A percentile compares a stretch with the other conserved stretches of the same genome.
These are phyloP conservation scores for Penicillium sp. DNA, from an alignment of 2,329 filamentous ascomycete species.

Conservation along the genomic window DNA sequence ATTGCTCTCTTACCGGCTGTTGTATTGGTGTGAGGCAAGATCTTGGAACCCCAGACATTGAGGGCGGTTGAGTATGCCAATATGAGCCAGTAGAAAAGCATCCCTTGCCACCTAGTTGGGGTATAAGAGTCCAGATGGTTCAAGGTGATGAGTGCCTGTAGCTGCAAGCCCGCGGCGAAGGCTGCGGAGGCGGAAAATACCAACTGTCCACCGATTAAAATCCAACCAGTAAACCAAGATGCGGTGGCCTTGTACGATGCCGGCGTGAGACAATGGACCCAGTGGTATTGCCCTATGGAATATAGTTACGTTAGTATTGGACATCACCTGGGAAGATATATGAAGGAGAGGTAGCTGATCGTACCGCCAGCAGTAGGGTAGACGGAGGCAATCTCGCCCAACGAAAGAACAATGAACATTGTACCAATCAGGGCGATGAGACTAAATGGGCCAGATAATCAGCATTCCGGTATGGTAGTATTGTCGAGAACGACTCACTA, in stretches of 20 bases:
- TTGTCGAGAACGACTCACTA: constrained; percentile 9
- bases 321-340: background rate
- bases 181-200: constrained; percentile 49
- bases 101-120: constrained; percentile 37
- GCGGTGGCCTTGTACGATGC: constrained; percentile 32
- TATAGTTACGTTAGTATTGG: background rate
- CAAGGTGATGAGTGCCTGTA: constrained; percentile 44
- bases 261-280: constrained; percentile 43
- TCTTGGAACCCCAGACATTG: constrained; percentile 42
- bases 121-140: constrained; percentile 39
- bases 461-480: background rate
- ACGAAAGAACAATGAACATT: constrained; percentile 38
- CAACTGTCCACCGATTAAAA: constrained; percentile 47
- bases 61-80: constrained; percentile 30
- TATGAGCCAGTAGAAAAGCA: constrained; percentile 46
- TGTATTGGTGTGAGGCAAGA: constrained; percentile 23
- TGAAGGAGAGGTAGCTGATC: background rate
- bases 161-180: constrained; percentile 46
- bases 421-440: constrained; percentile 43
- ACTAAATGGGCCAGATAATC: constrained; percentile 17
- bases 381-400: constrained; percentile 42
- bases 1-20: constrained; percentile 9
- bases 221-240: constrained; percentile 46
- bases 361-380: constrained; percentile 24
- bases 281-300: constrained; percentile 44